Conservation (phyloP, 139 green algal genomes). For the Haematococcus sp. region DNA sequence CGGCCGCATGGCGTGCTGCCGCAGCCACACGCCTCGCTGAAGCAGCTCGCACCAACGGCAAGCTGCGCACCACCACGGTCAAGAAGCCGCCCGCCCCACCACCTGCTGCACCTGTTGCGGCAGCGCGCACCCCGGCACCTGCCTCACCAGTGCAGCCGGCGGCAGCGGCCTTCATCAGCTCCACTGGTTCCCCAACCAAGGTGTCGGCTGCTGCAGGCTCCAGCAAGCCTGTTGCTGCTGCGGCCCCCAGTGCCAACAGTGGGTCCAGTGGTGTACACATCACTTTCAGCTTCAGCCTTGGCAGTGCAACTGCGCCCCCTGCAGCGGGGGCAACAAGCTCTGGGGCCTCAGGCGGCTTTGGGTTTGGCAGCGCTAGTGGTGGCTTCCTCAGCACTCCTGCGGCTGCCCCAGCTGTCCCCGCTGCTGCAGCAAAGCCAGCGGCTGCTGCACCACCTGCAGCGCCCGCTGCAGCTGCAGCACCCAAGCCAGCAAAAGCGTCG, state of each 20-base stretch:
- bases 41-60: neutral
- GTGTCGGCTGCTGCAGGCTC: too few relatives aligned
- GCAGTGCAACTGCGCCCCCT: neutral
- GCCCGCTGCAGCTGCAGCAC: neutral
- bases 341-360: neutral
- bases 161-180: too few relatives aligned
- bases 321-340: neutral
- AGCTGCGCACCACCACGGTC: conserved; percentile 2
- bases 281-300: neutral
- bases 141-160: too few relatives aligned
- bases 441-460: neutral
- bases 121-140: neutral
- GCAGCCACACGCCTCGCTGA: too few relatives aligned
- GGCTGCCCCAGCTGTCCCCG: neutral
- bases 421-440: neutral
- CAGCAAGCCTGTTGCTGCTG: too few relatives aligned
- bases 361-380: neutral
- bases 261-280: neutral
- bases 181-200: too few relatives aligned
- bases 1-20: too few relatives aligned
- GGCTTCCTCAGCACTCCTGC: too few relatives aligned
- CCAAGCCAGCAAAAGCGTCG: neutral
- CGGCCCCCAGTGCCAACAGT: too few relatives aligned
- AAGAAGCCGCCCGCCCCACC: neutral
- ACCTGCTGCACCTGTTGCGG: neutral